These are phyloP conservation scores for Allomyces macrogynus DNA, from an alignment of 192 early-diverging fungal species.

Conservation along the genomic window DNA sequence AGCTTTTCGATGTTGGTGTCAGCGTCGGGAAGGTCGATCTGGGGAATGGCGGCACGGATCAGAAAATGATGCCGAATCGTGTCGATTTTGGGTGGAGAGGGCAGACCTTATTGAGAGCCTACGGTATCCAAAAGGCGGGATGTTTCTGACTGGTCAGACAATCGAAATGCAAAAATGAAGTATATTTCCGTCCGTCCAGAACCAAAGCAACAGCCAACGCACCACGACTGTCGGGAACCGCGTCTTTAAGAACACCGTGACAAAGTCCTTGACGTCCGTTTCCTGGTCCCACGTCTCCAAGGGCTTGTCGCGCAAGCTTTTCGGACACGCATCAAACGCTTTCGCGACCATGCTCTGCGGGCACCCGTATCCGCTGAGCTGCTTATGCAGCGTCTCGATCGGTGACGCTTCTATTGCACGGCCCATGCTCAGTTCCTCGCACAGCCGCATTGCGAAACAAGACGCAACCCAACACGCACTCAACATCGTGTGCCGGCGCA, in stretches of 20 bases:
- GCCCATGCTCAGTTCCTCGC: slow-evolving; percentile 7
- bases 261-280: slow-evolving; percentile 25
- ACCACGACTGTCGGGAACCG: slow-evolving; percentile 64
- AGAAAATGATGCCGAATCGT: no score
- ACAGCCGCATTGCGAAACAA: no score
- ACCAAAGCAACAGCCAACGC: neutral
- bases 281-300: slow-evolving; percentile 47
- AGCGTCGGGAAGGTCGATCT: slow-evolving; percentile 57
- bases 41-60: no score
- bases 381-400: slow-evolving; percentile 19
- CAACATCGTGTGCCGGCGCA: slow-evolving; percentile 28
- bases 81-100: no score
- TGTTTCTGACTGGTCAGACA: no score
- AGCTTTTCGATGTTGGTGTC: slow-evolving; percentile 67
- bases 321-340: slow-evolving; percentile 17
- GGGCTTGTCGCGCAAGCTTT: slow-evolving; percentile 23
- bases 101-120: slow-evolving; percentile 47
- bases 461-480: no score
- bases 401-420: slow-evolving; percentile 15
- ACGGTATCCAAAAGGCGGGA: neutral
- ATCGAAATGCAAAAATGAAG: no score
- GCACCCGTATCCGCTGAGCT: slow-evolving; percentile 22
- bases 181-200: no score
- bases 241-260: slow-evolving; percentile 46
- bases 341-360: slow-evolving; percentile 11